Evolutionary conservation across 1,284 basidiomycete species (phyloP), one percentile per base, ranked within the genome.

Genomic region (Termitomyces sp.): DNA sequence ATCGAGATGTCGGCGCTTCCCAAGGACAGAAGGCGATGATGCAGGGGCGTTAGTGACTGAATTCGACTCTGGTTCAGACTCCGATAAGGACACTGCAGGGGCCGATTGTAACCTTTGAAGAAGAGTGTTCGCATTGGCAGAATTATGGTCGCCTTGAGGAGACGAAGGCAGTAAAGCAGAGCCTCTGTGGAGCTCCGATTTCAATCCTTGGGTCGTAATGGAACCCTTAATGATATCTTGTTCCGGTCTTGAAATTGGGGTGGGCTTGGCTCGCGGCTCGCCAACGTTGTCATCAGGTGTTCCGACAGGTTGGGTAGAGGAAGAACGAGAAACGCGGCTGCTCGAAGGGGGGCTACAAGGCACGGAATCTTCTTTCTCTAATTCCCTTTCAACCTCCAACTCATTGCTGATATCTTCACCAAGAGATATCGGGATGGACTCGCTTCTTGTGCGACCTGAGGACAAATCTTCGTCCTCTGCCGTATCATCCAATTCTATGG

Each of bases 71-170:
- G 37, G 1, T 7, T 38, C 16, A 26, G 33, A 14, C 5, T 37
- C 34, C 5, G 24, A 5, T 11, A 19, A 26, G 19, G 38, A 8
- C 2, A 14, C 14, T 31, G 26, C 26, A 10, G 35, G 30, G 21
- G 21, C 5, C n/a, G 19, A 24, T 44, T 55, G 40, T 28, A 55
- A 31, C 41, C 53, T 49, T 28, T 49, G 46, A 8, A 55, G 37
- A 45, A 55, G 53, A 3, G 28, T n/a, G 19, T 39, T 40, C 19
- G 2, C 28, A 30, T 19, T 30, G 13, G 26, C 6, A 6, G 30
- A 18, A 48, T 18, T 16, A 9, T 37, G 34, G 11, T 37, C 34
- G 11, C 10, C 34, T 46, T 14, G 24, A 37, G 34, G 26, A 37
- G 45, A 37, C n/a, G 10, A 16, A 28, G 8, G 24, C n/a, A n/a